These are phyloP conservation scores for Lactarius trivialis DNA, from an alignment of 768 basidiomycete species.

Conservation along the genomic window DNA sequence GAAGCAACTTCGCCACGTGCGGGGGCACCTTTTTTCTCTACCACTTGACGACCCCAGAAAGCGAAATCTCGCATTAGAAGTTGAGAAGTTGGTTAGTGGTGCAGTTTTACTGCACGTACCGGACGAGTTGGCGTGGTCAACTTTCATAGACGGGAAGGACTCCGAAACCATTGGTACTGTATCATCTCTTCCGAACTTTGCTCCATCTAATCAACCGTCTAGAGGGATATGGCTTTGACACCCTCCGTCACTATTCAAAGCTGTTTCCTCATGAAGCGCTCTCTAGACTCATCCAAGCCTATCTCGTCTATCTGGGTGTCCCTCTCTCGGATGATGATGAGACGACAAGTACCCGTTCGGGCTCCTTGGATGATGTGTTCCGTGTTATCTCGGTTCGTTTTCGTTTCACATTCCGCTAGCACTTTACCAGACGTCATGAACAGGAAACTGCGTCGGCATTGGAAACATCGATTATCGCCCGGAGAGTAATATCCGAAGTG, in stretches of 20 bases:
- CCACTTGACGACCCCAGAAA: slow-evolving; percentile 42
- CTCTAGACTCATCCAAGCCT: slow-evolving; percentile 54
- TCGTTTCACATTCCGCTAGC: background rate
- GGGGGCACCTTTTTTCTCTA: slow-evolving; percentile 54
- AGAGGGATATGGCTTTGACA: slow-evolving; percentile 56
- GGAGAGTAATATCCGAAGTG: slow-evolving; percentile 56
- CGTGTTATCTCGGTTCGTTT: slow-evolving; percentile 55
- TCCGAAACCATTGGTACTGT: slow-evolving; percentile 51
- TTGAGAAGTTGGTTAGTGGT: slow-evolving; percentile 69
- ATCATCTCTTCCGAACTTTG: slow-evolving; percentile 8
- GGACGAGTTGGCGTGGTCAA: slow-evolving; percentile 78
- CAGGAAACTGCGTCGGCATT: slow-evolving; percentile 10
- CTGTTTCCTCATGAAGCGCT: slow-evolving; percentile 60
- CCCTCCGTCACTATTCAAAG: slow-evolving; percentile 53
- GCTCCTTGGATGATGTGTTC: slow-evolving; percentile 44
- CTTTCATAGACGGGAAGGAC: slow-evolving; percentile 71
- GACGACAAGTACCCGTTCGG: slow-evolving; percentile 21
- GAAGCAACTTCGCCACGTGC: slow-evolving; percentile 62
- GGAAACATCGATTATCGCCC: slow-evolving; percentile 54
- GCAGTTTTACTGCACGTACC: slow-evolving; percentile 67
- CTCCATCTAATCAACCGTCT: slow-evolving; percentile 4
- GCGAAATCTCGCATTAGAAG: slow-evolving; percentile 43
- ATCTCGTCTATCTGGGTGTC: slow-evolving; percentile 56
- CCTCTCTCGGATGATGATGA: slow-evolving; percentile 40
- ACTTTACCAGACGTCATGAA: background rate